Evolutionary conservation across 225 moss, liverwort and hornwort genomes (phyloP).

Genomic region (Climacium dendroides): DNA sequence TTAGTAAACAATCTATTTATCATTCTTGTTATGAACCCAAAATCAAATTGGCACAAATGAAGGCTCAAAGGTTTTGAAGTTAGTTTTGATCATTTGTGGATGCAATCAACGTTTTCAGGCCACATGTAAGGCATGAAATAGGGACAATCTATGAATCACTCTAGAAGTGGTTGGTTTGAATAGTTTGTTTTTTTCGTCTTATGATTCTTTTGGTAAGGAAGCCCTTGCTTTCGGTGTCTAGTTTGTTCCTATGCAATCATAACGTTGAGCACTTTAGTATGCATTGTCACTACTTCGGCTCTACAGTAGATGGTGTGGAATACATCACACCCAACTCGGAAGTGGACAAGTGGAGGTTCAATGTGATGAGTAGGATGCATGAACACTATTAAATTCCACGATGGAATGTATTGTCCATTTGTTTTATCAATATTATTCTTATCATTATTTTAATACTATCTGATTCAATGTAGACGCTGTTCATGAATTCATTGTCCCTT

Average conservation of each 20-base stretch:
- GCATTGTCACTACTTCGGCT: neutral
- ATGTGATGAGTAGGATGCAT: no score
- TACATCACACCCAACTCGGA: neutral
- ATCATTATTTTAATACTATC: no score
- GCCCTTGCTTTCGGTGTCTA: accelerated
- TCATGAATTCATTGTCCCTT: neutral
- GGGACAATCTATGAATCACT: neutral
- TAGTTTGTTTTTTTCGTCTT: neutral
- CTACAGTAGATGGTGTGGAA: accelerated
- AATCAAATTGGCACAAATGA: neutral
- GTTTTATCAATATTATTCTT: neutral
- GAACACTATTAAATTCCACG: no score
- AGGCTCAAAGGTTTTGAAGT: no score
- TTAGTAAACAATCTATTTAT: no score
- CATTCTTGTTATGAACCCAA: neutral
- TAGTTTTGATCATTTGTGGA: neutral
- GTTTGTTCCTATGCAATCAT: neutral
- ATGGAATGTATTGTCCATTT: neutral
- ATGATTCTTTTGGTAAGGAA: neutral
- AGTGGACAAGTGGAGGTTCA: no score
- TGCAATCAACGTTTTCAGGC: neutral
- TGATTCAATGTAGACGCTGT: neutral
- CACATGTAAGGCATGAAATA: neutral
- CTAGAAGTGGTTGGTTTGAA: accelerated
- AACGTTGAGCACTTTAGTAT: neutral